Evolutionary conservation across 768 basidiomycete genomes (phyloP).

Genomic region (Suillus luteus): DNA sequence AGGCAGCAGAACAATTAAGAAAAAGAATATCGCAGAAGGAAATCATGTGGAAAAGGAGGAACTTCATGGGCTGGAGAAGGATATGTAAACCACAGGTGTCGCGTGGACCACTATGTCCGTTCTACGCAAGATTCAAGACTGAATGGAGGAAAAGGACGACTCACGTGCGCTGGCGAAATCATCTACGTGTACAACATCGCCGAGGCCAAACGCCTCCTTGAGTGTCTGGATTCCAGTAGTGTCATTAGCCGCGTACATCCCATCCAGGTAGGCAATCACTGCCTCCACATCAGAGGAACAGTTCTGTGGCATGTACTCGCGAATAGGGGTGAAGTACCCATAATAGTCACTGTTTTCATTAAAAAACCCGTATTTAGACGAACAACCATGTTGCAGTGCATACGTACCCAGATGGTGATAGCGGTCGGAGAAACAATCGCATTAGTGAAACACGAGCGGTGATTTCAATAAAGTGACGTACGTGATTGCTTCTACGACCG

Average conservation of each 20-base stretch:
- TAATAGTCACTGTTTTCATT: constrained; percentile 21
- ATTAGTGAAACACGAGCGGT: not conserved
- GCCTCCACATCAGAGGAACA: constrained; percentile 73
- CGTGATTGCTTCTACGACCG: constrained; percentile 48
- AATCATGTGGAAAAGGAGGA: not conserved
- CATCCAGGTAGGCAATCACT: constrained; percentile 62
- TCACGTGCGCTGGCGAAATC: constrained; percentile 62
- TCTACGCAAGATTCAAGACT: not conserved
- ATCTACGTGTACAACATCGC: constrained; percentile 57
- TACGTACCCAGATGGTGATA: not conserved
- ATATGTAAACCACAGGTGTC: not conserved
- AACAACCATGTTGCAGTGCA: not conserved
- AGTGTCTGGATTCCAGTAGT: constrained; percentile 49
- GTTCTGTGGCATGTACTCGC: constrained; percentile 66
- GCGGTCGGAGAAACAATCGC: not conserved
- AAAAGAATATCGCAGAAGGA: not conserved
- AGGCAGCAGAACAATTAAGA: too few relatives aligned
- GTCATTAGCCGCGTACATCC: constrained; percentile 50
- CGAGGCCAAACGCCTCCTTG: constrained; percentile 62
- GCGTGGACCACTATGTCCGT: not conserved
- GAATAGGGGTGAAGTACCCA: constrained; percentile 71
- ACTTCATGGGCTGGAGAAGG: not conserved
- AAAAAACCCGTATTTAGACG: not conserved
- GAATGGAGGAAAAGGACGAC: constrained; percentile 17
- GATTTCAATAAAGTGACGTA: constrained; percentile 23